Evolutionary conservation across 352 stramenopile genomes (phyloP), one percentile per base, ranked within the genome.

Genomic region (Globisporangium camurandrum): DNA sequence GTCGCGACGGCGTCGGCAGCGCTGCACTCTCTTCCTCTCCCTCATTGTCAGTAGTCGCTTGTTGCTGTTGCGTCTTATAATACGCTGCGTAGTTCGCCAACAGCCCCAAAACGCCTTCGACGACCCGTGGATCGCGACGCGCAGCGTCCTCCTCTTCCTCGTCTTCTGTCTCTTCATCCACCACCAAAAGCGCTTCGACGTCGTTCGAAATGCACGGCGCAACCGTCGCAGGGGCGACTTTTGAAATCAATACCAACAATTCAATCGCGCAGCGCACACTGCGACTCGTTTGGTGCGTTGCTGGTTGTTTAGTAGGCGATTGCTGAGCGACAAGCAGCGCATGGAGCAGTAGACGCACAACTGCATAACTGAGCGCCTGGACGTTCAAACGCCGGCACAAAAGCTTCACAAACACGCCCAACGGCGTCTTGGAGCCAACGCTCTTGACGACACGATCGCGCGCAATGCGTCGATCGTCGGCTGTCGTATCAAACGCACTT

Each of bases 351-450:
- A 47, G 48, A 49, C 43, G 48, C 10, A 85, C 49, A 0, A 59
- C 72, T 37, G 46, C 40, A 43, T 76, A 62, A 53, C 69, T 91
- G 10, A 93, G 54, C 1, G 81, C 90, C 22, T 89, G 52, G 22
- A 88, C 49, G 17, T 82, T 81, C 12, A 89, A 54, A 31, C 89
- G 90, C 14, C 81, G 77, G 44, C 81, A 93, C n/a, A 95, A 44
- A 26, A 76, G 86, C 61, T 92, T 93, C 26, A 91, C 20, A 24
- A 90, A 88, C 8, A 86, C 80, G 4, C 84, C 81, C 5, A 93
- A 54, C 10, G 69, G 61, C 1, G 73, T 78, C 59, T 95, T 95
- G 0, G 84, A 88, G 6, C 84, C 84, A 24, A 92, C 73, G 33
- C 71, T 62, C 46, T 86, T 88, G 41, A 93, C 53, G 11, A 92